These are phyloP conservation scores for Penicillium fuscoglaucum DNA, from an alignment of 2,329 filamentous ascomycete species.

Conservation along the genomic window DNA sequence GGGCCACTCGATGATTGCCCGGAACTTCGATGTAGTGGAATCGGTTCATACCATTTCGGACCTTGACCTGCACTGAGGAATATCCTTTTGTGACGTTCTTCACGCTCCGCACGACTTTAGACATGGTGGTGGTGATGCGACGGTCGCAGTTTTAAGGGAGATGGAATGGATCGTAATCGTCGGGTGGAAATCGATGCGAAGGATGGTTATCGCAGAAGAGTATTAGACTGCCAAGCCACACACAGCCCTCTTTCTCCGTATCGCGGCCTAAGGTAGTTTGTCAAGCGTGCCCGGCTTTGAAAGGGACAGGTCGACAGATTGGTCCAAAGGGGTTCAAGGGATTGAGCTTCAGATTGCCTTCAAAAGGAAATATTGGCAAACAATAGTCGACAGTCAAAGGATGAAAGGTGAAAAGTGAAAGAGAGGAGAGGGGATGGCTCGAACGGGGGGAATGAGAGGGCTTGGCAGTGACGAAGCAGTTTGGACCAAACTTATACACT, in stretches of 20 bases:
- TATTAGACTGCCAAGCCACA: constrained; percentile 23
- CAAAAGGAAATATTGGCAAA: background rate
- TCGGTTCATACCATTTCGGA: constrained; percentile 80
- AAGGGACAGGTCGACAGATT: constrained; percentile 14
- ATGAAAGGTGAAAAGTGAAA: constrained; percentile 13
- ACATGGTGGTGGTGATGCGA: constrained; percentile 61
- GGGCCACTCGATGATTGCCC: background rate
- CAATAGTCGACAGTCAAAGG: constrained; percentile 7
- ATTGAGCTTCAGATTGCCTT: background rate
- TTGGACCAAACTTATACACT: constrained; percentile 5
- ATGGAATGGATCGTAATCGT: constrained; percentile 5
- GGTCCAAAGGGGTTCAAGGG: constrained; percentile 4
- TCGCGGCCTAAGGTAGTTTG: constrained; percentile 20
- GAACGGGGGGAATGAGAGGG: constrained; percentile 22
- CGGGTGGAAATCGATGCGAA: constrained; percentile 11
- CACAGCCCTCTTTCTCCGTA: constrained; percentile 23
- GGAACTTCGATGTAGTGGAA: background rate
- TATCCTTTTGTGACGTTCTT: constrained; percentile 99
- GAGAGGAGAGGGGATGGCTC: constrained; percentile 25
- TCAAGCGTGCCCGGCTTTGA: constrained; percentile 11
- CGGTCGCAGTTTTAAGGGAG: constrained; percentile 8
- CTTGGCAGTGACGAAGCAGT: constrained; percentile 31
- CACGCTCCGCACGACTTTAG: constrained; percentile 93
- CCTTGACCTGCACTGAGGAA: constrained; percentile 93
- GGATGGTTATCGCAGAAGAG: constrained; percentile 9